Base-by-base conservation (phyloP, 352 stramenopile species). In the Pythium pyrilobum region DNA sequence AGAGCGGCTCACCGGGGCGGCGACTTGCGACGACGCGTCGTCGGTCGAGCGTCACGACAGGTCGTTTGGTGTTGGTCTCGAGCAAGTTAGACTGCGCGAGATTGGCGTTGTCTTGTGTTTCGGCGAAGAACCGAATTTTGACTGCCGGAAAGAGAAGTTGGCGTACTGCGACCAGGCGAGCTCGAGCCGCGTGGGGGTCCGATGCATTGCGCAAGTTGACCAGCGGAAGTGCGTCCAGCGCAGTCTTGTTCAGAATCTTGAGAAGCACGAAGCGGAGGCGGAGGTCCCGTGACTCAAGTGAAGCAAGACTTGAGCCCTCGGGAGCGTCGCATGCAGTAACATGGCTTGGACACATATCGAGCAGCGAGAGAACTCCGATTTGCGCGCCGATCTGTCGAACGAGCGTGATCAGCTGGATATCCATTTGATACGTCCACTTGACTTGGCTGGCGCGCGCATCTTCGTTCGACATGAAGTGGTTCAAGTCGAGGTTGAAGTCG, bases 381-480 rank as follows among this genome's bases (percentile, higher is more conserved):
- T 51, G 68, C 15, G 68, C 61, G 31, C 78, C 81, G 16, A 82
- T 33, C 20, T 70, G 51, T 20, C 65, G 67, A 27, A 62, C 70
- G 24, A 82, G 52, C 13, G 63, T 52, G 39, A 92, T 77, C 27
- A 92, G 55, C 49, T 89, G 77, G 23, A 71, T 74, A 59, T 91
- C 81, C 81, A 91, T 91, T 20, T 69, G 63, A 45, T 83, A 64
- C 15, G 76, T 86, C 81, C 81, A 91, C 57, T 85, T 84, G 12
- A 41, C 48, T 58, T 89, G 77, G 13, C 74, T 66, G 27, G 66
- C 51, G 15, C 76, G 46, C 7, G 78, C 77, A 27, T 52, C 59
- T 28, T 87, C 71, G 16, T 69, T 20, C 0, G 70, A 74, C 5
- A 48, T 34, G 24, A 74, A 87, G 52, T 87, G 72, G 36, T 67